Base-by-base conservation (phyloP, 148 eudicot genomes). In the Gaultheria prostrata region DNA sequence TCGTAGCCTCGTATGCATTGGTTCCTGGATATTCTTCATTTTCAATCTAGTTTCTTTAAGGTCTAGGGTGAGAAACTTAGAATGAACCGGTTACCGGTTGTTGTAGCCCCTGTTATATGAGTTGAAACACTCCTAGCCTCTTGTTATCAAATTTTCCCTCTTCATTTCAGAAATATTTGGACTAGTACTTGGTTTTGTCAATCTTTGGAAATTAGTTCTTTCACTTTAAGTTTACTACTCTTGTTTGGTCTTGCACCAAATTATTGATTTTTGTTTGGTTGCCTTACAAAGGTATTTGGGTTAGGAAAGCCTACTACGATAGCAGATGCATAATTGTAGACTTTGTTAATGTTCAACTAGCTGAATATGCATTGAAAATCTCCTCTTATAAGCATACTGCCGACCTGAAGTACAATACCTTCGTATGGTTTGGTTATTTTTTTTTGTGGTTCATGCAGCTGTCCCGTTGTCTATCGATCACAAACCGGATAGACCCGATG, bases 401-500 rank as follows among this genome's bases (percentile, higher is more conserved):
- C 26, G 21, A 21, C 67, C 28, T 6, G 67, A 21, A 59, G 67
- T 59, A 49, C 24, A 26, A 14, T 43, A 43, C 46, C 14, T 30
- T 49, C 11, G 7, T 26, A 50, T 49, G 20, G 2, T 77, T 51
- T 28, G 61, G 7, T 77, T 14, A 48, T 87, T 5, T 35, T 67
- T 33, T 39, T 9, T 49, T 81, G 78, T 87, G 80, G 80, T 81
- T 85, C 83, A 45, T 88, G 88, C 88, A 90, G 98, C 94, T 76
- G 74, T 92, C 79, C 90, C 98, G 18, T 83, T 94, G 81, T 94
- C 98, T 15, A 70, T 85, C 35, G 98, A 94, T 83, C 98, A 94
- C 90, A 94, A 92, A 74, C 98, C 98, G 75, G 93, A 94, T 80
- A 87, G 92, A 86, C 67, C 92, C 30, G 98, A 94, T 89, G 98